Conservation (phyloP, 2,329 filamentous ascomycete species). For the Penicillium sp. region DNA sequence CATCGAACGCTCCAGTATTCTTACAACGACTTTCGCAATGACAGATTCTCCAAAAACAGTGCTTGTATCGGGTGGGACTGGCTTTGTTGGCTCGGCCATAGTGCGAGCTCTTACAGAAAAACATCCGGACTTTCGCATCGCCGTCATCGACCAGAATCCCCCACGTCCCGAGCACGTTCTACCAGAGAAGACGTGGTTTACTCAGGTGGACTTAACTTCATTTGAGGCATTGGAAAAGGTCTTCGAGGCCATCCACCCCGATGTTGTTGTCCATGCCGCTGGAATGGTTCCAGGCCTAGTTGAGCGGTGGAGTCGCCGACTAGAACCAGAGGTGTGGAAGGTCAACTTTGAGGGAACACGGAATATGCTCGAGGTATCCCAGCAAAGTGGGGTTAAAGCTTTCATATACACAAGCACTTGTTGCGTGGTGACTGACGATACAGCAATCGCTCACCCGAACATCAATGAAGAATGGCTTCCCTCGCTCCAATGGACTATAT, state of each 20-base stretch:
- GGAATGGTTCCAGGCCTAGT: conserved; percentile 43
- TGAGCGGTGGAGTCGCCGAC: conserved; percentile 36
- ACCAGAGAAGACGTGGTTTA: conserved; percentile 24
- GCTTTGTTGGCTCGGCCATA: conserved; percentile 41
- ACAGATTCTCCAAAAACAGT: conserved; percentile 23
- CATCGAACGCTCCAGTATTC: neutral
- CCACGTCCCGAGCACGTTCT: conserved; percentile 30
- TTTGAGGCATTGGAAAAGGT: conserved; percentile 25
- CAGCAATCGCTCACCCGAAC: conserved; percentile 34
- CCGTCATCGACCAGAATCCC: conserved; percentile 36
- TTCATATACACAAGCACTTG: conserved; percentile 57
- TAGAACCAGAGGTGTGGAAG: conserved; percentile 43
- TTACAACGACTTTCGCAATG: conserved; percentile 11
- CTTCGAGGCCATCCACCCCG: conserved; percentile 44
- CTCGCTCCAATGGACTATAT: conserved; percentile 39
- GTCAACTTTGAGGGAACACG: conserved; percentile 55
- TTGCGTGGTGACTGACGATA: conserved; percentile 53
- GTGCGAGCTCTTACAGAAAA: conserved; percentile 38
- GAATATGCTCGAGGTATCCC: conserved; percentile 50
- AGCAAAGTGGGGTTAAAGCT: conserved; percentile 43
- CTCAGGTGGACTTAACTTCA: conserved; percentile 37
- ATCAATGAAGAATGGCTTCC: conserved; percentile 42
- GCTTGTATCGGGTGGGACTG: conserved; percentile 39
- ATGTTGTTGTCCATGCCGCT: conserved; percentile 54
- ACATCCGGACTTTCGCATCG: conserved; percentile 36